Conservation (phyloP, 306 rosid species). For the Echinosophora koreensis region DNA sequence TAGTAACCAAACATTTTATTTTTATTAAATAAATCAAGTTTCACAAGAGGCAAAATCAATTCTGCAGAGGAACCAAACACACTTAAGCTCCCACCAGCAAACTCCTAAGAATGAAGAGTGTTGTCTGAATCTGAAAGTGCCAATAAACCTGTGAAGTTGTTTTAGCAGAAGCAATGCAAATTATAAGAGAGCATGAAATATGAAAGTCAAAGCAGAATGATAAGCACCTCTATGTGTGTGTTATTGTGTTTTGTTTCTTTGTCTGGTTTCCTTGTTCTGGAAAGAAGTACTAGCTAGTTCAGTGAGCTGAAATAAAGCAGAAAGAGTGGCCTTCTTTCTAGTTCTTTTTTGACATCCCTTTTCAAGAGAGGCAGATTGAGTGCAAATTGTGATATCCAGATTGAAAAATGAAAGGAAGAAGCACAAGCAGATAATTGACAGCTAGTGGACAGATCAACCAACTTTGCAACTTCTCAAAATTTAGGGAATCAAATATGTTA, state of each 20-base stretch:
- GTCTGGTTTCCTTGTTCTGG: conserved; percentile 19
- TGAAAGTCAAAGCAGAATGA: conserved; percentile 40
- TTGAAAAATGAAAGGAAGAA: too few species aligned
- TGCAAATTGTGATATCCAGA: too few species aligned
- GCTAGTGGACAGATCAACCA: too few species aligned
- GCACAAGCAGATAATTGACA: too few species aligned
- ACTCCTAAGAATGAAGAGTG: conserved; percentile 31
- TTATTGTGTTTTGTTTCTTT: not conserved
- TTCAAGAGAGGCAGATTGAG: too few species aligned
- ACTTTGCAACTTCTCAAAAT: too few species aligned
- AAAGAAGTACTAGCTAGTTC: conserved; percentile 31
- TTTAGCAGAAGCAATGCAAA: conserved; percentile 25
- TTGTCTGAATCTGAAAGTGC: conserved; percentile 25
- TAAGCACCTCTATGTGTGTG: not conserved
- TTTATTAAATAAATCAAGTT: too few species aligned
- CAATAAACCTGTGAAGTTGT: not conserved
- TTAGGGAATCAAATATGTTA: too few species aligned
- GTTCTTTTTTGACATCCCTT: too few species aligned
- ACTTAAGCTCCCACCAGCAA: not conserved
- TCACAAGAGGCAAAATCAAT: too few species aligned
- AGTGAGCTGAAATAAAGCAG: conserved; percentile 28
- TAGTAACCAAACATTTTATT: too few species aligned
- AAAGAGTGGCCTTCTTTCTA: not conserved
- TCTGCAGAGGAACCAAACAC: too few species aligned
- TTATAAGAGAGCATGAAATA: conserved; percentile 31